phyloP scores from a whole-genome alignment of 164 flowering plant species.

The Buxus sempervirens region DNA sequence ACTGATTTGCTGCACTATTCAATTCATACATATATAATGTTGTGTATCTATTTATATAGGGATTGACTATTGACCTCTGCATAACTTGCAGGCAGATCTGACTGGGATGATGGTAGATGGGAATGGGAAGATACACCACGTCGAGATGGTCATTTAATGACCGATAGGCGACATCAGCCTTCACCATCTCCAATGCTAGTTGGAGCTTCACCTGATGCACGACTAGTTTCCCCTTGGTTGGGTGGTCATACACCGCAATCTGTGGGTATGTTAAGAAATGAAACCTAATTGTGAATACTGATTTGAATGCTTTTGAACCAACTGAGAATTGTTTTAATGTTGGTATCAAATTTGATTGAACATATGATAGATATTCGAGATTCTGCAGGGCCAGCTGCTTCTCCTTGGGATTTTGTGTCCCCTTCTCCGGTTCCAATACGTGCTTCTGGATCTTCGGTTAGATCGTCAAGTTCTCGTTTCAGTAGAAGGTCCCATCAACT shows the following conservation, averaged over 20 bases:
- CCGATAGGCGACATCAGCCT: slow-evolving; percentile 53
- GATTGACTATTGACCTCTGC: not conserved
- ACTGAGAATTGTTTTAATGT: not conserved
- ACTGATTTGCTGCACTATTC: not conserved
- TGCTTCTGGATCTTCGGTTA: slow-evolving; percentile 75
- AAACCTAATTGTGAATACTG: not conserved
- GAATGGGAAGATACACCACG: slow-evolving; percentile 90
- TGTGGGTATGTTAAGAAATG: slow-evolving; percentile 34
- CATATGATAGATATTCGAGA: slow-evolving; percentile 8
- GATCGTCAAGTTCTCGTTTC: slow-evolving; percentile 52
- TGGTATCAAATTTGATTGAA: not conserved
- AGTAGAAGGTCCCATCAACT: slow-evolving; percentile 49
- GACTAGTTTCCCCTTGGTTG: slow-evolving; percentile 83
- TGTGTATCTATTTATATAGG: not conserved
- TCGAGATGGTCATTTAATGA: slow-evolving; percentile 39
- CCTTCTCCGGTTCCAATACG: slow-evolving; percentile 91
- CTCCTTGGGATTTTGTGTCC: slow-evolving; percentile 81
- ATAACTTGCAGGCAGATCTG: slow-evolving; percentile 57
- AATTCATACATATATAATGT: not conserved
- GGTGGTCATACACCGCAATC: slow-evolving; percentile 64
- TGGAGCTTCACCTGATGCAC: slow-evolving; percentile 92
- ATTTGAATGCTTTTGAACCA: not conserved
- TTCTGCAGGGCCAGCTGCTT: slow-evolving; percentile 31
- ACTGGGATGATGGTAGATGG: slow-evolving; percentile 92
- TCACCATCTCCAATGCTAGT: slow-evolving; percentile 80